Conservation (phyloP, 768 basidiomycete species). For the Naganishia vaughanmartiniae region DNA sequence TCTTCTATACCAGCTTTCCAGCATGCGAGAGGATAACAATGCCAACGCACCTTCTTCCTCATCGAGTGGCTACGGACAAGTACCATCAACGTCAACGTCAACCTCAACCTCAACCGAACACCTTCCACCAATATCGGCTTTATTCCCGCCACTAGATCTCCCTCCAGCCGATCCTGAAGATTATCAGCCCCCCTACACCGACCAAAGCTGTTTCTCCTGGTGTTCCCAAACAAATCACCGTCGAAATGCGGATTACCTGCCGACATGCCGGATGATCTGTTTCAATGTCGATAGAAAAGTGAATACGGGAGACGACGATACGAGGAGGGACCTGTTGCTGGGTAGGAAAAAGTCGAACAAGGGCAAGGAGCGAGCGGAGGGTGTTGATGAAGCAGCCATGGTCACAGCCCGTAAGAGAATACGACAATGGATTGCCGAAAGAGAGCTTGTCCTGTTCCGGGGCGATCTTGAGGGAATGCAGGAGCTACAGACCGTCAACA, state of each 20-base stretch:
- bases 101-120: not conserved
- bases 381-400: not conserved
- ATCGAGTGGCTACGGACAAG: not conserved
- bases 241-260: conserved; percentile 11
- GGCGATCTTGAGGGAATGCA: conserved; percentile 16
- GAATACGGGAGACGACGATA: conserved; percentile 4
- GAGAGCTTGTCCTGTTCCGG: conserved; percentile 12
- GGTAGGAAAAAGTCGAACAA: conserved; percentile 6
- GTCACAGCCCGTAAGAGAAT: not conserved
- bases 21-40: not conserved
- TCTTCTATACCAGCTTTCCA: not conserved
- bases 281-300: conserved; percentile 14
- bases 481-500: conserved; percentile 1
- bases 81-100: not conserved
- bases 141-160: conserved; percentile 18
- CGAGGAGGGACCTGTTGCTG: conserved; percentile 4
- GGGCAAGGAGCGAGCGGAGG: conserved; percentile 5
- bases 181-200: conserved; percentile 21
- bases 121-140: conserved; percentile 18
- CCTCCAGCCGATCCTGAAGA: conserved; percentile 23
- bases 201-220: conserved; percentile 23
- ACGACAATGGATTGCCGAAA: conserved; percentile 19
- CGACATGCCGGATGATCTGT: conserved; percentile 22
- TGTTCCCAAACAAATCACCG: conserved; percentile 18
- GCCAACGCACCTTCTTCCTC: not conserved